Evolutionary conservation across 768 basidiomycete genomes (phyloP).

Genomic region (Termitomyces sp.): DNA sequence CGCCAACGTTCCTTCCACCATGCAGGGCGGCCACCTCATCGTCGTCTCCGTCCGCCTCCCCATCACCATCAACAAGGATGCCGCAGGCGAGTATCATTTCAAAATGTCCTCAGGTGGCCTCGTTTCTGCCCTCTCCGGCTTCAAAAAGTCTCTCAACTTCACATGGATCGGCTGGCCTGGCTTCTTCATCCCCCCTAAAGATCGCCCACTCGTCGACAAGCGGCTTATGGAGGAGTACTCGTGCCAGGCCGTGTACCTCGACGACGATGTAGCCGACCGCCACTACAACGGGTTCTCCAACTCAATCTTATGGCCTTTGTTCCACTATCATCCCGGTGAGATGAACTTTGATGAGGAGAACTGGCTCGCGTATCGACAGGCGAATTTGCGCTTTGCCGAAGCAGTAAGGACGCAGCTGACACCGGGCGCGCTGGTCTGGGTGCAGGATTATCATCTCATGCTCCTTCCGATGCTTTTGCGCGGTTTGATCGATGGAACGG

Average conservation of each 20-base stretch:
- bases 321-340: conserved; percentile 99
- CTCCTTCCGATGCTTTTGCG: conserved; percentile 95
- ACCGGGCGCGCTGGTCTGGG: conserved; percentile 96
- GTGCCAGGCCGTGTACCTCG: conserved; percentile 96
- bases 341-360: conserved; percentile 99
- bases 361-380: conserved; percentile 97
- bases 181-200: conserved; percentile 89
- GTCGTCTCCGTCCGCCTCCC: conserved; percentile 96
- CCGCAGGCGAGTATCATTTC: conserved; percentile 91
- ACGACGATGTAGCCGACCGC: conserved; percentile 96
- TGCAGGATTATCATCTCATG: conserved; percentile 98
- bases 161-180: conserved; percentile 98
- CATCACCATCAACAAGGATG: conserved; percentile 94
- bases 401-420: conserved; percentile 75
- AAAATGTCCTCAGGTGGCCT: conserved; percentile 99
- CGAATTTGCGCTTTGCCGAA: conserved; percentile 93
- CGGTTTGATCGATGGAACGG: conserved; percentile 73
- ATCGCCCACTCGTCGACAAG: conserved; percentile 87
- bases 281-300: conserved; percentile 99
- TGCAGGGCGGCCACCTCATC: conserved; percentile 74
- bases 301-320: conserved; percentile 98
- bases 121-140: conserved; percentile 93
- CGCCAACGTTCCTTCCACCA: conserved; percentile 25
- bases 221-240: conserved; percentile 93
- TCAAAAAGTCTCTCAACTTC: conserved; percentile 97